phyloP scores from a whole-genome alignment of 192 early-diverging fungal species.

The Spizellomyces punctatus region DNA sequence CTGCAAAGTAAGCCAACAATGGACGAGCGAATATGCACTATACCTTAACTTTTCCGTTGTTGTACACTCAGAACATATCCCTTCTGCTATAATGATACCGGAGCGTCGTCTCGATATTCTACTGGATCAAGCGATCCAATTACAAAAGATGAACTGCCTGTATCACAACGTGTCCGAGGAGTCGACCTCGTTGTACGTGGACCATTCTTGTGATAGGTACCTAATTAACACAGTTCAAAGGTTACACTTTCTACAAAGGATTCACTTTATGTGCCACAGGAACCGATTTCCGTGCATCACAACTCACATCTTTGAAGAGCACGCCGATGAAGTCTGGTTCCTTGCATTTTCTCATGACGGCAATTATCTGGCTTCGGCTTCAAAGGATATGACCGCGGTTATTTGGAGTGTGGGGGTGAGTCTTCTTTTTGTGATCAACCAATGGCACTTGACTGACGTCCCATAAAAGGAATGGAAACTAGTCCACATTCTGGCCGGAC shows the following conservation, averaged over 20 bases:
- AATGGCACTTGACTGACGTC: slow-evolving; percentile 1
- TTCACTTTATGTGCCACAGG: slow-evolving; percentile 19
- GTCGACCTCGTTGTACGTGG: slow-evolving; percentile 63
- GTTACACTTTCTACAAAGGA: not conserved
- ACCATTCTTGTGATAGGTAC: slow-evolving; percentile 78
- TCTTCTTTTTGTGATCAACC: not conserved
- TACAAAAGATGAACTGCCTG: slow-evolving; percentile 76
- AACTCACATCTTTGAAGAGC: slow-evolving; percentile 68
- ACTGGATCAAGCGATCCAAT: slow-evolving; percentile 74
- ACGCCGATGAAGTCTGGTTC: slow-evolving; percentile 96
- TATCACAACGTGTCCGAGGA: slow-evolving; percentile 75
- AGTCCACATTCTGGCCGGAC: slow-evolving; percentile 58
- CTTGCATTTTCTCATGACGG: slow-evolving; percentile 91
- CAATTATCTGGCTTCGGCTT: slow-evolving; percentile 85
- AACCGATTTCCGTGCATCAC: slow-evolving; percentile 49
- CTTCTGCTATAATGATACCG: slow-evolving; percentile 85
- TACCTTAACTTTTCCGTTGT: too few species aligned
- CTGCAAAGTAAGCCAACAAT: slow-evolving; percentile 56
- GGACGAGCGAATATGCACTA: slow-evolving; percentile 10
- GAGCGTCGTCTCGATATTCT: slow-evolving; percentile 80
- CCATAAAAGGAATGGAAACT: slow-evolving; percentile 58
- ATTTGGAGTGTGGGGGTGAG: slow-evolving; percentile 83
- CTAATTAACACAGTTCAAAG: too few species aligned
- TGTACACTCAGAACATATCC: slow-evolving; percentile 64
- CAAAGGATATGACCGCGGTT: slow-evolving; percentile 82